Conservation (phyloP, 768 basidiomycete species). For the Tricholoma flavovirens region DNA sequence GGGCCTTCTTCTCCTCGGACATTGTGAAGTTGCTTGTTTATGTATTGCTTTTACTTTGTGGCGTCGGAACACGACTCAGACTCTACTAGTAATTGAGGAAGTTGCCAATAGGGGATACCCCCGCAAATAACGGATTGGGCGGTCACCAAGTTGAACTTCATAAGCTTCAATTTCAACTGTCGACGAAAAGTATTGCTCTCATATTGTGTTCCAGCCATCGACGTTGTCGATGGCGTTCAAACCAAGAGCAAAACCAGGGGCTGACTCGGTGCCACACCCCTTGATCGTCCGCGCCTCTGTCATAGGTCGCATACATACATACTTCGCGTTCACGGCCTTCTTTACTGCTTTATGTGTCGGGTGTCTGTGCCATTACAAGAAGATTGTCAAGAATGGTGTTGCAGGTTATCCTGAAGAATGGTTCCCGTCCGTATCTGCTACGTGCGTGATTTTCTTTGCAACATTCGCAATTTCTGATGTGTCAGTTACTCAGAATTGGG, state of each 20-base stretch:
- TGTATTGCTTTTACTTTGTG: too few relatives aligned
- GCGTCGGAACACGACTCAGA: too few relatives aligned
- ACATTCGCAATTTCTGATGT: neutral
- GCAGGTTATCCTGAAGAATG: slow-evolving; percentile 83
- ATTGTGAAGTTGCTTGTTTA: too few relatives aligned
- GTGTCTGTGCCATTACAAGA: slow-evolving; percentile 67
- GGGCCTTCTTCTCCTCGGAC: too few relatives aligned
- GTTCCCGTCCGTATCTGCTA: slow-evolving; percentile 87
- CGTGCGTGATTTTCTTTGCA: slow-evolving; percentile 39
- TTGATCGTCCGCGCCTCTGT: slow-evolving; percentile 41
- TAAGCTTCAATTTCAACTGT: too few relatives aligned
- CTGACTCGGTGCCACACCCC: neutral
- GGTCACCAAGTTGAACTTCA: too few relatives aligned
- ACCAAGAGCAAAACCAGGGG: neutral
- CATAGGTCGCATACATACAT: slow-evolving; percentile 61
- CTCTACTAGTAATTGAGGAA: too few relatives aligned
- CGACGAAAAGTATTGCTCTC: neutral
- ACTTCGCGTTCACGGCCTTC: slow-evolving; percentile 64
- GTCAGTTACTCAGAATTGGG: slow-evolving; percentile 56
- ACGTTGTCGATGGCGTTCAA: slow-evolving; percentile 5
- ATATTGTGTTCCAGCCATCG: neutral
- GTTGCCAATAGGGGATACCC: too few relatives aligned
- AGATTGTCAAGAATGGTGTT: slow-evolving; percentile 81
- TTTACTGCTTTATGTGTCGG: slow-evolving; percentile 56
- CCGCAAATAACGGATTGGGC: too few relatives aligned